Evolutionary conservation across 2,329 filamentous ascomycete species (phyloP).

Genomic region (Hypoxylon sp.): DNA sequence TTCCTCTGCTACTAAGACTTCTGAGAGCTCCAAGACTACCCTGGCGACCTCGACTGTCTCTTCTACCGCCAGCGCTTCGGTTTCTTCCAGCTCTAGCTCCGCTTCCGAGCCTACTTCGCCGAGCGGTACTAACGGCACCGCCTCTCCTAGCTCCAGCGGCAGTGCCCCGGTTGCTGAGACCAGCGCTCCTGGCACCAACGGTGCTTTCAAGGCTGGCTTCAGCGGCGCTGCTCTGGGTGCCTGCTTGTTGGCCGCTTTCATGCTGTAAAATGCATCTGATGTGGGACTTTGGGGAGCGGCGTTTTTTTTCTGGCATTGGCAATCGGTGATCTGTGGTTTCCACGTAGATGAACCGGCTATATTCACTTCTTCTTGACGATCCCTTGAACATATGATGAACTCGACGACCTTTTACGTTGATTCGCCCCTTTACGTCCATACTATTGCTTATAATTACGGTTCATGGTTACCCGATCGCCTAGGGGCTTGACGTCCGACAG

Average conservation of each 20-base stretch:
- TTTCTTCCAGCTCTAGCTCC: slow-evolving; percentile 26
- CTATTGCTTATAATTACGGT: slow-evolving; percentile 52
- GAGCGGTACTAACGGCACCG: slow-evolving; percentile 18
- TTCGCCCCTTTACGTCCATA: slow-evolving; percentile 40
- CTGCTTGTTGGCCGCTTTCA: slow-evolving; percentile 49
- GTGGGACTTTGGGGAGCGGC: slow-evolving; percentile 19
- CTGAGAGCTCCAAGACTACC: slow-evolving; percentile 35
- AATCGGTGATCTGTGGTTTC: slow-evolving; percentile 42
- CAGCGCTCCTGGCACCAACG: slow-evolving; percentile 37
- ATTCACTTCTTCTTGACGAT: slow-evolving; percentile 48
- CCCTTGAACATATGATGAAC: slow-evolving; percentile 44
- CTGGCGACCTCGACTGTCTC: slow-evolving; percentile 37
- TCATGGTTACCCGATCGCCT: slow-evolving; percentile 39
- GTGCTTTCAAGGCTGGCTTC: slow-evolving; percentile 49
- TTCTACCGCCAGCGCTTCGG: slow-evolving; percentile 27
- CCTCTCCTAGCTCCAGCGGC: slow-evolving; percentile 20
- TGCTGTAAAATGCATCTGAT: slow-evolving; percentile 46
- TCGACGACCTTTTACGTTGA: slow-evolving; percentile 35
- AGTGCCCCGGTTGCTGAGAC: slow-evolving; percentile 32
- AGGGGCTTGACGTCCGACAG: slow-evolving; percentile 42
- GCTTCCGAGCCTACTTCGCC: slow-evolving; percentile 27
- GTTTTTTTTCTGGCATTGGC: slow-evolving; percentile 28
- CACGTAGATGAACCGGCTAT: slow-evolving; percentile 44
- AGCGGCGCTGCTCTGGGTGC: slow-evolving; percentile 48
- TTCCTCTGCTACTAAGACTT: slow-evolving; percentile 43